phyloP scores from a whole-genome alignment of 1,284 basidiomycete genomes.

The Trametes pubescens region DNA sequence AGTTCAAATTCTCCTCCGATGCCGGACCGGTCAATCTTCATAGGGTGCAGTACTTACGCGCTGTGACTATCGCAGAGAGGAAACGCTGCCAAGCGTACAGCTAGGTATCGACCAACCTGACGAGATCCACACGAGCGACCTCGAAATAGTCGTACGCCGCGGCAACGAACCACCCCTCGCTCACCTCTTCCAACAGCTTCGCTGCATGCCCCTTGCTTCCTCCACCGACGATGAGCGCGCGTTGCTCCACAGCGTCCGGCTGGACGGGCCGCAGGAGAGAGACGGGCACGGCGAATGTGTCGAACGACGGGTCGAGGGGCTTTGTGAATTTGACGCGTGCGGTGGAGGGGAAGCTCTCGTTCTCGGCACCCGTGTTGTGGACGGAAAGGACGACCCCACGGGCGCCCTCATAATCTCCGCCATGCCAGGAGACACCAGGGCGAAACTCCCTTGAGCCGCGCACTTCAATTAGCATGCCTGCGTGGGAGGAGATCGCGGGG shows the following conservation, averaged over 20 bases:
- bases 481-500: constrained; percentile 17
- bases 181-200: constrained; percentile 32
- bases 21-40: neutral
- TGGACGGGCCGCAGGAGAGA: constrained; percentile 26
- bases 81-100: neutral
- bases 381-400: constrained; percentile 31
- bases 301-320: constrained; percentile 11
- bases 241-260: constrained; percentile 26
- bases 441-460: constrained; percentile 15
- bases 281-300: constrained; percentile 27
- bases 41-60: neutral
- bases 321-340: constrained; percentile 32
- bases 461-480: constrained; percentile 31
- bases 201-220: constrained; percentile 27
- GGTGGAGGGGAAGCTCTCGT: constrained; percentile 26
- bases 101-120: constrained; percentile 16
- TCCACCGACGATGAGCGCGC: constrained; percentile 32
- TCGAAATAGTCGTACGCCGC: constrained; percentile 33
- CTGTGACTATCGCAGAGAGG: too few relatives aligned
- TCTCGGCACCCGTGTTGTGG: constrained; percentile 27
- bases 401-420: constrained; percentile 33
- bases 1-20: neutral
- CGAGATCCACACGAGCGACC: constrained; percentile 23
- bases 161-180: constrained; percentile 33
- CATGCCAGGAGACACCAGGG: constrained; percentile 28